Base-by-base conservation (phyloP, 1,284 basidiomycete genomes). In the Cutaneotrichosporon sp. region DNA sequence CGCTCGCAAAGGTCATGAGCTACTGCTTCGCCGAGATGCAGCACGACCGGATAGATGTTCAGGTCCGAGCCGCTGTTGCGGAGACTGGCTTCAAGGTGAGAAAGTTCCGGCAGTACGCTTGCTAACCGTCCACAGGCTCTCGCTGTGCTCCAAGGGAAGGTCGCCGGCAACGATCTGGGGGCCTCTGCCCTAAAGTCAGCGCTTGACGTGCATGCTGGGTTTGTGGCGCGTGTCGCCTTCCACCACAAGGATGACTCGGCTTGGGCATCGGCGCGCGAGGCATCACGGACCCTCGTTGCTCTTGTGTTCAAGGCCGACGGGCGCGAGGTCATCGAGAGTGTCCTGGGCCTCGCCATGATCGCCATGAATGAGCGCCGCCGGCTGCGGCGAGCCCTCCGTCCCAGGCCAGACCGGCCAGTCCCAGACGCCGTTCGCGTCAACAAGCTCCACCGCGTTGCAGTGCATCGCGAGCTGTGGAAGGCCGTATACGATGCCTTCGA, bases 11-110 rank as follows among this genome's bases (percentile, higher is more conserved):
- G 70, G 82, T 88, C 31, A 80, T 86, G 25, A 86, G 87, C 66
- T 88, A 90, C 63, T 82, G 90, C 50, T 89, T 87, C 72, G 88
- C 88, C 69, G 88, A 91, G 67, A 75, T 89, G 34, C 90, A 92
- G 72, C 89, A 92, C 69, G 86, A 87, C 64, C 83, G 87, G 10
- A 88, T 89, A 67, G 74, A 81, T 46, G 80, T 60, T 0, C 34
- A 82, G 27, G 78, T 85, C 27, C 83, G 87, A 10, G 86, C 89
- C 0, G 78, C 80, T 27, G 83, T 86, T 13, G 86, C 91, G 77
- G 73, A 81, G 31, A 81, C 83, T 43, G 87, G 87, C 7, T 80
- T 85, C 43, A 81, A 83, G 69, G 92, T 91, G 71, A 76, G 87
- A 79, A 24, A 55, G 6, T 10, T 24, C 1, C 24, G 13, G 4